Percentiles rank a stretch among this genome's conserved stretches.
phyloP scores from a whole-genome alignment of 768 basidiomycete genomes.

The Vararia minispora region DNA sequence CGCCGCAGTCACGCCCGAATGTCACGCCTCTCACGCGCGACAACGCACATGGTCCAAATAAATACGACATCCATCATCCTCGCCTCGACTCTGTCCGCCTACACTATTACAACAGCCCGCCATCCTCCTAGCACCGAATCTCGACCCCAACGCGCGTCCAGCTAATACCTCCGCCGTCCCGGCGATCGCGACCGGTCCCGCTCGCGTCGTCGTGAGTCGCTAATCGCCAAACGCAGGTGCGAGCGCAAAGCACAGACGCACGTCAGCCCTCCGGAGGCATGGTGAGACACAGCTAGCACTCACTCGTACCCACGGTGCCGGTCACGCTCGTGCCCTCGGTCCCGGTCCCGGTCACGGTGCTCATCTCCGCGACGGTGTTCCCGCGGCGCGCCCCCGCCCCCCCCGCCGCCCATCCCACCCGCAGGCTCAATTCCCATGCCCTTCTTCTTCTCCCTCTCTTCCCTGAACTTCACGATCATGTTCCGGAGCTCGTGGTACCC shows the following conservation, averaged over 20 bases:
- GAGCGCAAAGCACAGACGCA: no score
- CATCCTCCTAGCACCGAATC: no score
- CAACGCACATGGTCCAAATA: no score
- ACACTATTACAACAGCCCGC: no score
- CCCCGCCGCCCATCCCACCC: conserved; percentile 22
- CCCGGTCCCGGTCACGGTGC: conserved; percentile 55
- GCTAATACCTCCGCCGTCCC: conserved; percentile 12
- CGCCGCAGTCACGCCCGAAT: no score
- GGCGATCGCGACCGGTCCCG: conserved; percentile 15
- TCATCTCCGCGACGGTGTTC: conserved; percentile 55
- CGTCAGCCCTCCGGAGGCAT: no score
- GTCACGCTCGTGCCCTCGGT: conserved; percentile 61
- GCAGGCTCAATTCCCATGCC: no score
- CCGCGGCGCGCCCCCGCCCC: conserved; percentile 28
- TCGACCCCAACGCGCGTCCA: no score
- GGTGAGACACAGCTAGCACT: no score
- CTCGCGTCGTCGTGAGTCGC: conserved; percentile 7
- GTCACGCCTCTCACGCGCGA: no score
- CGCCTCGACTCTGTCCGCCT: no score
- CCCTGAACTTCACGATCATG: conserved; percentile 83
- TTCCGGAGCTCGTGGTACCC: conserved; percentile 98
- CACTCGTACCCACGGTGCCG: conserved; percentile 63
- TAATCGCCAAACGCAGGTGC: conserved; percentile 6
- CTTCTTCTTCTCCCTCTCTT: conserved; percentile 77
- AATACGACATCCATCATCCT: no score